Conservation (phyloP, 306 rosid species). For the Trifolium fragiferum region DNA sequence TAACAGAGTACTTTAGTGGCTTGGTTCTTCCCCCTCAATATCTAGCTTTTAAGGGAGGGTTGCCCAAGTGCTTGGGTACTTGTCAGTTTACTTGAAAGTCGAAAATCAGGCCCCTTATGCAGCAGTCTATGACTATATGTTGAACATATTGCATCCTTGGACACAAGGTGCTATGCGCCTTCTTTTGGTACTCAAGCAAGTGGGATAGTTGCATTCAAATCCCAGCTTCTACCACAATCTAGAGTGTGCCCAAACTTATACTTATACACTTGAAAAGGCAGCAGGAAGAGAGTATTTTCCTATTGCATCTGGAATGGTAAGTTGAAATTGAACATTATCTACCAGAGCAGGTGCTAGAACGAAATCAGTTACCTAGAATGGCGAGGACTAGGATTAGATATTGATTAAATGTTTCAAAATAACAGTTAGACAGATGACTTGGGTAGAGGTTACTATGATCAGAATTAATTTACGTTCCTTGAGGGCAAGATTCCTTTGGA, state of each 20-base stretch:
- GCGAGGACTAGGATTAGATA: neutral
- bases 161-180: neutral
- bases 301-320: too few relatives aligned
- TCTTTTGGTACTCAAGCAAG: neutral
- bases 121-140: neutral
- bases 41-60: neutral
- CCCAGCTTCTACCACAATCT: neutral
- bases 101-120: neutral
- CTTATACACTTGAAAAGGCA: neutral
- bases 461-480: neutral
- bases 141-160: neutral
- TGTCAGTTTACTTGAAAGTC: neutral
- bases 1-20: neutral
- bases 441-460: constrained; percentile 6
- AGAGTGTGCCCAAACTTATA: neutral
- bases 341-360: neutral
- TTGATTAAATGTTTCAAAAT: neutral
- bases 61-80: neutral
- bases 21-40: neutral
- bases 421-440: neutral
- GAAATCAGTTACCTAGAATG: neutral
- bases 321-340: neutral
- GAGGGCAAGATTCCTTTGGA: constrained; percentile 10
- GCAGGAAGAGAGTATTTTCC: neutral
- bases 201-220: neutral